These are phyloP conservation scores for Fusarium bulbicola DNA, from an alignment of 2,329 filamentous ascomycete species.

Conservation along the genomic window DNA sequence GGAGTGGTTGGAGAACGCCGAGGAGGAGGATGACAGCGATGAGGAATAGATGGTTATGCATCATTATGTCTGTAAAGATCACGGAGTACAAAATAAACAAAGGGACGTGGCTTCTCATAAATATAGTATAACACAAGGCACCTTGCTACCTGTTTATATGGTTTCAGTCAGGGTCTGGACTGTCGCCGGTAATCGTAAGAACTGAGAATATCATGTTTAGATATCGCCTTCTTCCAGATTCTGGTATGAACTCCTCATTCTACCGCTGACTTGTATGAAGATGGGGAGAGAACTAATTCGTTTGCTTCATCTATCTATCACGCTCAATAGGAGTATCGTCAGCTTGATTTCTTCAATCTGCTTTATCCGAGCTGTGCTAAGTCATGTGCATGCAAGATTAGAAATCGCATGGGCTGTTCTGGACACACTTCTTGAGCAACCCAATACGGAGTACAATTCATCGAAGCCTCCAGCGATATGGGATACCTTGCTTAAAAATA, in stretches of 20 bases:
- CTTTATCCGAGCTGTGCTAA: background rate
- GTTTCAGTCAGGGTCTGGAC: background rate
- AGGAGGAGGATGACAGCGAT: constrained; percentile 72
- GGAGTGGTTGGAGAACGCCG: constrained; percentile 83
- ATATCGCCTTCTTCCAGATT: background rate
- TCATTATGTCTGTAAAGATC: constrained; percentile 6
- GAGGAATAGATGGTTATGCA: constrained; percentile 35
- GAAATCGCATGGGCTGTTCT: background rate
- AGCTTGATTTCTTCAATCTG: background rate
- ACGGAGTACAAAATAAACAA: constrained; percentile 30
- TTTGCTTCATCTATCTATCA: background rate
- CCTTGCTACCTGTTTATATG: background rate
- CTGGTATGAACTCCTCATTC: background rate
- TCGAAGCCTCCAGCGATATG: background rate
- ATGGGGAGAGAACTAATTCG: too few species aligned
- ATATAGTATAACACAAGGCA: background rate
- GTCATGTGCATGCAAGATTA: background rate
- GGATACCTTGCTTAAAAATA: background rate
- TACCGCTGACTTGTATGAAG: background rate
- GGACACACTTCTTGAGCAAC: background rate
- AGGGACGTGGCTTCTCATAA: background rate
- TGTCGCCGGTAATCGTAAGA: background rate
- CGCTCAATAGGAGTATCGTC: background rate
- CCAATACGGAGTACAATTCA: background rate
- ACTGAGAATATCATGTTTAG: background rate